These are phyloP conservation scores for Pseudogymnoascus destructans DNA, from an alignment of 2,329 filamentous ascomycete genomes.

Conservation along the genomic window DNA sequence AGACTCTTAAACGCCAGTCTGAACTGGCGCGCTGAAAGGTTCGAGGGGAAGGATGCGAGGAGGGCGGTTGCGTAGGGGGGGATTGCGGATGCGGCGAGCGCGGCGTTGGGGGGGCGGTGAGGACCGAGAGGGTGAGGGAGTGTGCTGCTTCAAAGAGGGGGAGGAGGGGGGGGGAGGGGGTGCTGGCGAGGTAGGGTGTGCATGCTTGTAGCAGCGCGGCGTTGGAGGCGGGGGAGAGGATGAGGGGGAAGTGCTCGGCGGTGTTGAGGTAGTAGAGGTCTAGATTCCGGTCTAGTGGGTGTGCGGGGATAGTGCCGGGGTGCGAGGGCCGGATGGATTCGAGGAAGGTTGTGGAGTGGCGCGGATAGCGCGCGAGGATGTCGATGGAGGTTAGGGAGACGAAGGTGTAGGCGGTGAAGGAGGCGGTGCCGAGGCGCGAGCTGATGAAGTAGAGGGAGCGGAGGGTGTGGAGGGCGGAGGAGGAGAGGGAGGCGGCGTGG, in stretches of 20 bases:
- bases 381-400: slow-evolving; percentile 57
- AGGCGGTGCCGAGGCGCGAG: slow-evolving; percentile 47
- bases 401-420: slow-evolving; percentile 58
- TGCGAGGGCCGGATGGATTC: slow-evolving; percentile 21
- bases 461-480: slow-evolving; percentile 48
- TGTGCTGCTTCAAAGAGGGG: slow-evolving; percentile 62
- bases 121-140: slow-evolving; percentile 54
- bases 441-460: slow-evolving; percentile 58
- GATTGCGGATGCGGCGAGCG: slow-evolving; percentile 46
- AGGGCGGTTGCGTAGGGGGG: slow-evolving; percentile 57
- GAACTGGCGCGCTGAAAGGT: slow-evolving; percentile 55
- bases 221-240: slow-evolving; percentile 43
- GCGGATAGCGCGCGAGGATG: slow-evolving; percentile 49
- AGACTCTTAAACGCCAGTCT: slow-evolving; percentile 57
- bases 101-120: slow-evolving; percentile 51
- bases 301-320: slow-evolving; percentile 43
- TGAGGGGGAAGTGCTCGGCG: slow-evolving; percentile 53
- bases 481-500: slow-evolving; percentile 43
- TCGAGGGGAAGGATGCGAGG: slow-evolving; percentile 52
- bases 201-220: slow-evolving; percentile 47
- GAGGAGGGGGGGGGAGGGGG: slow-evolving; percentile 33
- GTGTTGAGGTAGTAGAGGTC: slow-evolving; percentile 66
- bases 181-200: slow-evolving; percentile 49
- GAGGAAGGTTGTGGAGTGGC: slow-evolving; percentile 45
- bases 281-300: slow-evolving; percentile 50